Base-by-base conservation (phyloP, 768 basidiomycete genomes). In the Daedaleopsis sinensis region DNA sequence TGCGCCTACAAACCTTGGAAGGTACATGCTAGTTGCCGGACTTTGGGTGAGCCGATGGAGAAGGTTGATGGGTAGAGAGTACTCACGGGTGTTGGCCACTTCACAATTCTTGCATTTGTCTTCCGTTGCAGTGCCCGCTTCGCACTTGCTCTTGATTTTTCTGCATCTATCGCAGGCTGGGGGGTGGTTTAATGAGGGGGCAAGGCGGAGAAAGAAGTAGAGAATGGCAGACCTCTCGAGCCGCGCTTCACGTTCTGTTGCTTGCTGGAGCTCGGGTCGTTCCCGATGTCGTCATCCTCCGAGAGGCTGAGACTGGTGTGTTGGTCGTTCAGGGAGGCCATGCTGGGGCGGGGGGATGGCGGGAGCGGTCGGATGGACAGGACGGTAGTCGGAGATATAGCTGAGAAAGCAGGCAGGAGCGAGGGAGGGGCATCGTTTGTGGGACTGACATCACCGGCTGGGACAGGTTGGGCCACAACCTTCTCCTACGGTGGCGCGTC, bases 121-220 rank as follows among this genome's bases (percentile, higher is more conserved):
- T 83, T 90, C 74, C 23, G 47, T 49, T 10, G 13, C 18, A 85
- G 91, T 21, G 74, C 78, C 23, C 50, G 85, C 82, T 69, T 93
- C 91, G 70, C 93, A 94, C 72, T 93, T 93, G 78, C 89, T 90
- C 76, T 93, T 94, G 8, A 89, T 89, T 77, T 92, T 94, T 52
- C 91, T 81, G 67, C 92, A 94, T 66, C 93, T 89, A 77, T 94
- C 92, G 67, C 92, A 94, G 36, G 92, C 92, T 92, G 24, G 24
- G 57, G 47, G 43, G 10, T n/a, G n/a, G 13, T 19, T 18, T 38
- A 5, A 35, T 21, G 32, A 27, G 42, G 23, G n/a, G 8, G 13
- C 37, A 37, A 7, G n/a, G 35, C 5, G 27, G 24, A 52, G 32
- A 23, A 39, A 9, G 21, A 23, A 21, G 11, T 1, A n/a, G 12